Conservation (phyloP, 1,284 basidiomycete species). For the Coriolopsis trogii region DNA sequence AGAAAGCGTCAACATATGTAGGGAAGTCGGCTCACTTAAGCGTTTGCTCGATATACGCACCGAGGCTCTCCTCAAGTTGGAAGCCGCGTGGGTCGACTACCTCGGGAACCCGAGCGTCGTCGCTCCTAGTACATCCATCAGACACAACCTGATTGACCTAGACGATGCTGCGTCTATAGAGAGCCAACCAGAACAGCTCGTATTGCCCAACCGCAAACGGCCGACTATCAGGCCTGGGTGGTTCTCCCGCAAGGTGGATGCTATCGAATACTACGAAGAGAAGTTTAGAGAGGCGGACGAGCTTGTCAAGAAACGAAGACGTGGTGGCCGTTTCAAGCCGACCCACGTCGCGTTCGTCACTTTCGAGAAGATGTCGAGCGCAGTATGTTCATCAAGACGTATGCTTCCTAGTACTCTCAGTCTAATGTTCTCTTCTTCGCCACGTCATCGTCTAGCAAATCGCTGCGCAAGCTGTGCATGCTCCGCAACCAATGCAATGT, state of each 20-base stretch:
- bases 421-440: neutral
- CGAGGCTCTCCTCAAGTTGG: slow-evolving; percentile 75
- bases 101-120: slow-evolving; percentile 90
- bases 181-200: slow-evolving; percentile 53
- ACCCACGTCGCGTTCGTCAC: slow-evolving; percentile 94
- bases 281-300: slow-evolving; percentile 82
- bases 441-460: slow-evolving; percentile 67
- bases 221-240: slow-evolving; percentile 72
- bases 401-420: neutral
- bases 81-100: slow-evolving; percentile 86
- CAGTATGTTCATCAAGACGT: slow-evolving; percentile 56
- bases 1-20: slow-evolving; percentile 88
- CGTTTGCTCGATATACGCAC: slow-evolving; percentile 79
- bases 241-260: slow-evolving; percentile 78
- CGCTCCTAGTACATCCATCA: slow-evolving; percentile 28
- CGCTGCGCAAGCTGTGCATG: slow-evolving; percentile 85
- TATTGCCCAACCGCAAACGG: slow-evolving; percentile 72
- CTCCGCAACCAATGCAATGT: slow-evolving; percentile 66
- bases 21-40: slow-evolving; percentile 81
- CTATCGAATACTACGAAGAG: slow-evolving; percentile 82
- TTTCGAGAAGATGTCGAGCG: slow-evolving; percentile 92
- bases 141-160: slow-evolving; percentile 50
- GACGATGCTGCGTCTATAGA: slow-evolving; percentile 48
- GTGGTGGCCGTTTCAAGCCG: slow-evolving; percentile 72
- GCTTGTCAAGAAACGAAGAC: slow-evolving; percentile 67